Evolutionary conservation across 106 monocot species (phyloP).

Genomic region (Dioscorea alata): DNA sequence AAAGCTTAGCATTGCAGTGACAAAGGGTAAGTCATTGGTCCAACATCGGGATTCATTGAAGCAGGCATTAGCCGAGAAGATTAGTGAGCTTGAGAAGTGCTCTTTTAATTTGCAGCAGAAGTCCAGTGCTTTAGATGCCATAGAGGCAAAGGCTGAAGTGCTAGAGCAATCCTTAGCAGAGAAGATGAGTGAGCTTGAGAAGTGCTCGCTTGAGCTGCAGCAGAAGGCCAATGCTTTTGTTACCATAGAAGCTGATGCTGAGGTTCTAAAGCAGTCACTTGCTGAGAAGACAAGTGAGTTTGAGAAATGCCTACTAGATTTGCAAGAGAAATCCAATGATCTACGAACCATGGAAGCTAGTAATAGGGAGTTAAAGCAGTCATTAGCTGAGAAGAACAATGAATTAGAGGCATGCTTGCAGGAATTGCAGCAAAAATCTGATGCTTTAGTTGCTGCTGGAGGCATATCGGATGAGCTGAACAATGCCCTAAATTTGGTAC

Average conservation of each 20-base stretch:
- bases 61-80: constrained; percentile 70
- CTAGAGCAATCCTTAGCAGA: constrained; percentile 40
- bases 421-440: constrained; percentile 55
- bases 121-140: constrained; percentile 42
- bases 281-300: constrained; percentile 45
- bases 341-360: constrained; percentile 17
- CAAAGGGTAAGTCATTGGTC: constrained; percentile 90
- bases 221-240: constrained; percentile 45
- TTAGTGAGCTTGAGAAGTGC: constrained; percentile 58
- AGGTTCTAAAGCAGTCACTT: constrained; percentile 42
- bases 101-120: constrained; percentile 61
- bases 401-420: constrained; percentile 43
- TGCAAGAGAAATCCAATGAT: constrained; percentile 49
- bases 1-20: constrained; percentile 84
- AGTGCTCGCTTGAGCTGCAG: constrained; percentile 39
- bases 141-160: constrained; percentile 28
- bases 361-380: constrained; percentile 31
- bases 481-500: constrained; percentile 27
- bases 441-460: constrained; percentile 19
- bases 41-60: constrained; percentile 88
- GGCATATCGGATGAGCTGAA: constrained; percentile 35
- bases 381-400: constrained; percentile 40
- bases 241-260: constrained; percentile 6
- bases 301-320: constrained; percentile 41
- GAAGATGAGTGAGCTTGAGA: constrained; percentile 50